Percentiles rank a stretch among this genome's conserved stretches.
These are phyloP conservation scores for Sarcomyxa edulis DNA, from an alignment of 768 basidiomycete genomes.

Conservation along the genomic window DNA sequence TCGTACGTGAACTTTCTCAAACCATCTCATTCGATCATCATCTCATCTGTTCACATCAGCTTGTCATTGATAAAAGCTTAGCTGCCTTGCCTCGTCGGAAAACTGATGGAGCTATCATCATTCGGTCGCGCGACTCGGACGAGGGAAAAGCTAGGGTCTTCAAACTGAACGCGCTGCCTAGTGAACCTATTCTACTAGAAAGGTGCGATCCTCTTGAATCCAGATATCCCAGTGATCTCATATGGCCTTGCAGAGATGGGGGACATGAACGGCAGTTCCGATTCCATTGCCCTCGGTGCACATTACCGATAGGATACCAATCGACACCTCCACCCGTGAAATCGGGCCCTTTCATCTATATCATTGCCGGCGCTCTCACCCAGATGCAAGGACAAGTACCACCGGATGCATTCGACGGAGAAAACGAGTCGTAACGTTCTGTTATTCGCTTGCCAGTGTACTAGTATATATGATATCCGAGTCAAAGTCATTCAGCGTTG, in stretches of 20 bases:
- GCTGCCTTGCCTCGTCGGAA: constrained; percentile 63
- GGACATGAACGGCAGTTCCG: constrained; percentile 76
- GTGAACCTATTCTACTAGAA: constrained; percentile 71
- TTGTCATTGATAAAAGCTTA: constrained; percentile 76
- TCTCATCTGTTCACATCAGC: constrained; percentile 37
- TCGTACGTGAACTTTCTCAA: constrained; percentile 52
- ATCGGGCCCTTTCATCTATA: constrained; percentile 74
- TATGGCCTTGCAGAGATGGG: constrained; percentile 36
- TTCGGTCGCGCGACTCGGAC: constrained; percentile 66
- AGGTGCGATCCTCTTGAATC: constrained; percentile 41
- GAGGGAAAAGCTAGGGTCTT: constrained; percentile 62
- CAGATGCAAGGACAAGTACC: constrained; percentile 86
- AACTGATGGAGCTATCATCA: constrained; percentile 76
- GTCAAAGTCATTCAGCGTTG: no score
- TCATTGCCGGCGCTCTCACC: constrained; percentile 78
- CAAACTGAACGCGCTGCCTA: constrained; percentile 76
- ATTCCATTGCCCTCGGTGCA: constrained; percentile 66
- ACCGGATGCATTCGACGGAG: constrained; percentile 71
- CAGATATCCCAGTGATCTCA: constrained; percentile 2
- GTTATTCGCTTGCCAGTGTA: constrained; percentile 4
- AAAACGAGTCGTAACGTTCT: constrained; percentile 30
- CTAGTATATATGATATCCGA: no score
- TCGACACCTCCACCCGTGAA: constrained; percentile 70
- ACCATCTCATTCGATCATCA: not conserved
- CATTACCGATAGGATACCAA: constrained; percentile 72